Evolutionary conservation across 768 basidiomycete genomes (phyloP).

Genomic region (Coprinellus micaceus): DNA sequence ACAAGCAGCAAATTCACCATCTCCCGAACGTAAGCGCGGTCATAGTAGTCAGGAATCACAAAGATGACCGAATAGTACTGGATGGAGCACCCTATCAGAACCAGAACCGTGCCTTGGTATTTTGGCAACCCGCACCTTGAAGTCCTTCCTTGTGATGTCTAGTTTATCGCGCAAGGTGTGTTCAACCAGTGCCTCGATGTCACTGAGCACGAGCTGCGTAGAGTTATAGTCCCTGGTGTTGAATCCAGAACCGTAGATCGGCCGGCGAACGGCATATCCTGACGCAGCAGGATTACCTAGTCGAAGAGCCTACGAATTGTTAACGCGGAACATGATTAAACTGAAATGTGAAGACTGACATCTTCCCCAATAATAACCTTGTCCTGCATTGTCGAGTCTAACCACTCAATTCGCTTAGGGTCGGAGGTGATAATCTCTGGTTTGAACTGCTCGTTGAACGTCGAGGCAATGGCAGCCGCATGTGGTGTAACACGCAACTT

Average conservation of each 20-base stretch:
- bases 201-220: slow-evolving; percentile 65
- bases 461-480: slow-evolving; percentile 64
- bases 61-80: slow-evolving; percentile 87
- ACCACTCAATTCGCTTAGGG: slow-evolving; percentile 82
- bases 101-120: not conserved
- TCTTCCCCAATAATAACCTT: slow-evolving; percentile 69
- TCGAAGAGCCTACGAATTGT: slow-evolving; percentile 54
- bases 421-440: slow-evolving; percentile 88
- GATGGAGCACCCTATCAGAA: not conserved
- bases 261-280: slow-evolving; percentile 77
- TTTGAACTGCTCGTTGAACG: slow-evolving; percentile 79
- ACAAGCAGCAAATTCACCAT: slow-evolving; percentile 69
- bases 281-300: slow-evolving; percentile 64
- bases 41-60: slow-evolving; percentile 90
- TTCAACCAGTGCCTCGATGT: slow-evolving; percentile 69
- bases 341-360: slow-evolving; percentile 31
- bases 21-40: slow-evolving; percentile 77
- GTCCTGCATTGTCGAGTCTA: slow-evolving; percentile 46
- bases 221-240: slow-evolving; percentile 79
- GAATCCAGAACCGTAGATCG: slow-evolving; percentile 77
- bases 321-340: not conserved
- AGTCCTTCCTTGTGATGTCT: slow-evolving; percentile 47
- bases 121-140: slow-evolving; percentile 60
- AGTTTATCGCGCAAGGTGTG: slow-evolving; percentile 59
- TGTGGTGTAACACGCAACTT: slow-evolving; percentile 73